Base-by-base conservation (phyloP, 345 rosid species). In the Dipteronia sinensis region DNA sequence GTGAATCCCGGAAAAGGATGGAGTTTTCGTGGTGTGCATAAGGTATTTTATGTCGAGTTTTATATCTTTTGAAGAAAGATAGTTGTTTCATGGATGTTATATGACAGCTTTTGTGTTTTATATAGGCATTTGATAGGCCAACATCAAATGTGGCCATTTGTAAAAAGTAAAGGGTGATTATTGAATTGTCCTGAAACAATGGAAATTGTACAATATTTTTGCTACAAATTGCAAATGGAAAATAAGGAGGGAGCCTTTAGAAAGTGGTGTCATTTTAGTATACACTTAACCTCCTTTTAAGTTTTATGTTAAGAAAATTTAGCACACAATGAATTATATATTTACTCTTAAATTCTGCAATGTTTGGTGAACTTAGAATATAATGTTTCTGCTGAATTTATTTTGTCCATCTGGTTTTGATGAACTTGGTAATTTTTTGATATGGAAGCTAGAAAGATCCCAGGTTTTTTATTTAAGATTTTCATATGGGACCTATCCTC, bases 1-100 rank as follows among this genome's bases (percentile, higher is more conserved):
- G 99, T 96, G 71, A 92, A 91, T 86, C 99, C 98, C 12, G 83
- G 81, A 78, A 94, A 84, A 80, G 99, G 99, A 64, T 96, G 98
- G 98, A 89, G 85, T 20, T 92, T 81, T 72, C 98, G 98, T 53
- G 99, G 99, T 73, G 99, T 96, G 8, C 98, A 92, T 73, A 89
- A 86, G 98, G 99, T 94, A 91, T 61, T 38, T 49, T 17, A 42
- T 58, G 3, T 62, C 58, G 22, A 58, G 9, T 27, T n/a, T 23
- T 68, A 12, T 67, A 16, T 59, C 23, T 59, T 4, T 19, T 2
- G 5, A 47, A 38, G 71, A 74, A 22, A 69, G 8, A 10, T 67
- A 4, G 25, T 17, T 29, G 19, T 20, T 38, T 64, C 49, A 34
- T 55, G 13, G 31, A 75, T 65, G 22, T 31, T 65, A 27, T 23